Percentiles rank a stretch among this genome's conserved stretches.
Evolutionary conservation across 768 basidiomycete species (phyloP).

Genomic region (Hericium coralloides): DNA sequence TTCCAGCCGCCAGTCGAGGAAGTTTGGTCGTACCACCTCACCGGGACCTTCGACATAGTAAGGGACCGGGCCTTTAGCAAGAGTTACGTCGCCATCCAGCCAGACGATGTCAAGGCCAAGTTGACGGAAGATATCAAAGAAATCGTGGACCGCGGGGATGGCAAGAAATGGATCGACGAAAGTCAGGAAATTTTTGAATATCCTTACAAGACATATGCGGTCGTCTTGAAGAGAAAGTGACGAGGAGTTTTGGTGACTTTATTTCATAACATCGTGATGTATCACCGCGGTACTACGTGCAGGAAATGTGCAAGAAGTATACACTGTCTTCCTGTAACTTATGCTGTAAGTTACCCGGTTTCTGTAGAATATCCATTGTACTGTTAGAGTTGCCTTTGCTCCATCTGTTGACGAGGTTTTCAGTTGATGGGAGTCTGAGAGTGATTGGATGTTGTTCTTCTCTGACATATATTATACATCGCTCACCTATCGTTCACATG

Average conservation of each 20-base stretch:
- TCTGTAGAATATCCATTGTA: too few relatives aligned
- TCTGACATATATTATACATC: too few relatives aligned
- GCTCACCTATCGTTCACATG: too few relatives aligned
- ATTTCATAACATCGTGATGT: too few relatives aligned
- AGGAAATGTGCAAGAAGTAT: too few relatives aligned
- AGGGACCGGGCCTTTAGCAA: slow-evolving; percentile 71
- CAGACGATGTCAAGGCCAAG: slow-evolving; percentile 45
- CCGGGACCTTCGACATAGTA: slow-evolving; percentile 44
- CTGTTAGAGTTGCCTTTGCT: too few relatives aligned
- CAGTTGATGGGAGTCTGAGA: too few relatives aligned
- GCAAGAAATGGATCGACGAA: slow-evolving; percentile 69
- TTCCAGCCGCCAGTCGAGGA: slow-evolving; percentile 57
- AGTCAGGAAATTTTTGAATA: slow-evolving; percentile 68
- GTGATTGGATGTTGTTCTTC: too few relatives aligned
- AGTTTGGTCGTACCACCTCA: slow-evolving; percentile 42
- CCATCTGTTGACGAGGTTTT: too few relatives aligned
- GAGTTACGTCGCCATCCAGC: slow-evolving; percentile 69
- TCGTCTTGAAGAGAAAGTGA: slow-evolving; percentile 40
- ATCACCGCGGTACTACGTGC: too few relatives aligned
- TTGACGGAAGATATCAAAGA: slow-evolving; percentile 42
- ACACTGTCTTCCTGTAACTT: too few relatives aligned
- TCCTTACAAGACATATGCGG: slow-evolving; percentile 62
- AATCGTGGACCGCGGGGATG: slow-evolving; percentile 52
- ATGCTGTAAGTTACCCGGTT: too few relatives aligned
- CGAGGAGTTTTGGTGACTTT: not conserved